Evolutionary conservation across 306 rosid species (phyloP).

Genomic region (Nissolia schottii): DNA sequence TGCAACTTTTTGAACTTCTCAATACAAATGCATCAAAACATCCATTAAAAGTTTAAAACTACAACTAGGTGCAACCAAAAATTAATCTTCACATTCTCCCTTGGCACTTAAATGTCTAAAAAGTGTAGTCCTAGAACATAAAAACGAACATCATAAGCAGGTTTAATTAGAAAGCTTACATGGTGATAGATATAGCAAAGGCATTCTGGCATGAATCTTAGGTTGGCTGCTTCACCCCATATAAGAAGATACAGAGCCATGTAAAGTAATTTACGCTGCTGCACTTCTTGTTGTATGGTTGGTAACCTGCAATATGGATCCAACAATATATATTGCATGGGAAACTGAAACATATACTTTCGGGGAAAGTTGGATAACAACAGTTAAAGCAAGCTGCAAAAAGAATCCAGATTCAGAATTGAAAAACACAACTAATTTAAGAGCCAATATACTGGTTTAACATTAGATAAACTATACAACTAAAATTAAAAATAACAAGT

Average conservation of each 20-base stretch:
- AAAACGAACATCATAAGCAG: neutral
- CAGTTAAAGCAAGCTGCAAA: neutral
- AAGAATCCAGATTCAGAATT: slow-evolving; percentile 1
- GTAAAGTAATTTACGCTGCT: slow-evolving; percentile 90
- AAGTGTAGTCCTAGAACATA: neutral
- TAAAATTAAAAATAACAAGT: neutral
- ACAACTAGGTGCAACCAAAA: neutral
- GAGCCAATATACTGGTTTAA: neutral
- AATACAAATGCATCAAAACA: neutral
- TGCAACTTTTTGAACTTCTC: neutral
- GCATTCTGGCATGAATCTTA: slow-evolving; percentile 99
- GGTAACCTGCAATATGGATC: slow-evolving; percentile 73
- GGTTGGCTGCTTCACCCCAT: slow-evolving; percentile 99
- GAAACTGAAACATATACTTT: neutral
- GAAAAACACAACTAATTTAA: slow-evolving; percentile 7
- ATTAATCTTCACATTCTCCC: neutral
- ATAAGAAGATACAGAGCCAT: slow-evolving; percentile 97
- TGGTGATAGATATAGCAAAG: slow-evolving; percentile 98
- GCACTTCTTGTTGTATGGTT: slow-evolving; percentile 98
- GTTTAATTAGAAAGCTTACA: slow-evolving; percentile 41
- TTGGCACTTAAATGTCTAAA: neutral
- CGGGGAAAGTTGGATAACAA: neutral
- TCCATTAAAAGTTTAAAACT: neutral
- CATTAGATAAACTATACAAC: slow-evolving; percentile 3
- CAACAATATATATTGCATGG: neutral